Evolutionary conservation across 225 moss, liverwort and hornwort species (phyloP).

Genomic region (Sphagnum contortum): DNA sequence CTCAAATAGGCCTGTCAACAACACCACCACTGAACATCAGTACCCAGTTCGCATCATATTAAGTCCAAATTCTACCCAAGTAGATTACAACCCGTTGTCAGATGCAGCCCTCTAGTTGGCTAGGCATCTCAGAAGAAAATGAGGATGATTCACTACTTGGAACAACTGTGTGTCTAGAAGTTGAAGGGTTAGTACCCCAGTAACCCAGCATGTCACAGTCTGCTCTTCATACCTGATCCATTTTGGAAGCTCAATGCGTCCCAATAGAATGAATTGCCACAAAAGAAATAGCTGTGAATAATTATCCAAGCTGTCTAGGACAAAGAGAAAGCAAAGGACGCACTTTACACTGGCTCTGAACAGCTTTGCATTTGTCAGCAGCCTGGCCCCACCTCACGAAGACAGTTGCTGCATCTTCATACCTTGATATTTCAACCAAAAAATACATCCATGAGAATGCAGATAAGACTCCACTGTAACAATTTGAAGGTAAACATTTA

Average conservation of each 20-base stretch:
- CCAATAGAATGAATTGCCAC: too few relatives aligned
- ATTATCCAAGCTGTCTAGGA: too few relatives aligned
- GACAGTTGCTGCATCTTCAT: slow-evolving; percentile 44
- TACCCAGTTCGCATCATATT: background rate
- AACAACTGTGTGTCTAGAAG: too few relatives aligned
- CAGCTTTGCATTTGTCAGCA: slow-evolving; percentile 55
- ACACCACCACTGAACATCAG: background rate
- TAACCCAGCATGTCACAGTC: too few relatives aligned
- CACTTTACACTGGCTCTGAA: slow-evolving; percentile 61
- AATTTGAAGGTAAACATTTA: too few relatives aligned
- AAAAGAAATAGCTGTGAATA: too few relatives aligned
- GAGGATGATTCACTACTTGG: background rate
- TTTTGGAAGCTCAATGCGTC: too few relatives aligned
- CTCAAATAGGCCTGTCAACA: slow-evolving; percentile 38
- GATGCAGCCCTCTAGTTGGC: background rate
- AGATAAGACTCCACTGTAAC: too few relatives aligned
- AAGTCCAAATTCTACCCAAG: background rate
- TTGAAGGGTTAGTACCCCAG: too few relatives aligned
- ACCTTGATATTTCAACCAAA: background rate
- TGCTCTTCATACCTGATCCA: too few relatives aligned
- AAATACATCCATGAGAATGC: too few relatives aligned
- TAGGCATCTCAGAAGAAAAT: background rate
- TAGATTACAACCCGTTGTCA: background rate
- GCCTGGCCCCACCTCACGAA: slow-evolving; percentile 56
- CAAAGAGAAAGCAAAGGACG: background rate